Conservation (phyloP, 2,329 filamentous ascomycete species). For the Penicillium sumatraense region DNA sequence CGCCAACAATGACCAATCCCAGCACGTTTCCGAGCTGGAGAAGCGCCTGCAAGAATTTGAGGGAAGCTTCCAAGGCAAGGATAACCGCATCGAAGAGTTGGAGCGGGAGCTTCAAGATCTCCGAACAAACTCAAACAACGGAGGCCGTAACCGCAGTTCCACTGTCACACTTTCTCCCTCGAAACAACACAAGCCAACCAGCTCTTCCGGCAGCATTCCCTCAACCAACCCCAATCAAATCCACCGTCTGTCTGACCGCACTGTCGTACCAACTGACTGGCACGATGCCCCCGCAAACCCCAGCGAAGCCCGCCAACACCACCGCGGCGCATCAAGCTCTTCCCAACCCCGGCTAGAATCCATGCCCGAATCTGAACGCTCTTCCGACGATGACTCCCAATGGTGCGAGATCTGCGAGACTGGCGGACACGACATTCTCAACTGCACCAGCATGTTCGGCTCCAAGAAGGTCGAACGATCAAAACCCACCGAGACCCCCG, state of each 20-base stretch:
- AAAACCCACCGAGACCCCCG: constrained; percentile 1
- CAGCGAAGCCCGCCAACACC: constrained; percentile 29
- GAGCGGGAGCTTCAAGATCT: constrained; percentile 72
- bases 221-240: constrained; percentile 36
- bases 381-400: constrained; percentile 74
- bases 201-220: constrained; percentile 30
- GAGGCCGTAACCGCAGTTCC: constrained; percentile 38
- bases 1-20: constrained; percentile 51
- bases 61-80: constrained; percentile 72
- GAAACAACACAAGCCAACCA: constrained; percentile 39
- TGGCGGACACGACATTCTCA: constrained; percentile 88
- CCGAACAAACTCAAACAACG: constrained; percentile 31
- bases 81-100: constrained; percentile 77
- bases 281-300: constrained; percentile 35
- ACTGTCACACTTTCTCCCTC: constrained; percentile 40
- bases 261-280: constrained; percentile 48
- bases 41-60: constrained; percentile 80
- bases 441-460: constrained; percentile 88
- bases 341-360: constrained; percentile 40
- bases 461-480: constrained; percentile 22
- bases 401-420: constrained; percentile 98
- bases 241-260: constrained; percentile 48
- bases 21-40: constrained; percentile 70
- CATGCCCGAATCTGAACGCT: constrained; percentile 47
- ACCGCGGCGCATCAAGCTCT: constrained; percentile 32